phyloP scores from a whole-genome alignment of 1,284 basidiomycete genomes.

The Rhizoctonia solani region DNA sequence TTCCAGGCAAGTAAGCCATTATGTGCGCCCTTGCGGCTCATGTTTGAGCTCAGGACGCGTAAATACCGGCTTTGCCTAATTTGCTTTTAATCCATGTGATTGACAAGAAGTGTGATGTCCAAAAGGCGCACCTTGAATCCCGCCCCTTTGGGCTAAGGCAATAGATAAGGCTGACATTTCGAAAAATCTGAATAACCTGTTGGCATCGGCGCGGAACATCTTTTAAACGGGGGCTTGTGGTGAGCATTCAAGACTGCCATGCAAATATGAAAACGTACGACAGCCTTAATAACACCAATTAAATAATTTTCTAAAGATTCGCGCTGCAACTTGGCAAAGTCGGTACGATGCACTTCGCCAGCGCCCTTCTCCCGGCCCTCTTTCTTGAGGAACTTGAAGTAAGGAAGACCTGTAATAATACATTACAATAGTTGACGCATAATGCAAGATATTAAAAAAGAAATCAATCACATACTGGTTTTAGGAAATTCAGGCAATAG shows the following conservation, averaged over 20 bases:
- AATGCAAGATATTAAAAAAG: neutral
- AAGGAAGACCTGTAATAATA: constrained; percentile 67
- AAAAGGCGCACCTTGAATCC: constrained; percentile 52
- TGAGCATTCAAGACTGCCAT: constrained; percentile 27
- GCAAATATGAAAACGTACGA: constrained; percentile 58
- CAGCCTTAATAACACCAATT: constrained; percentile 83
- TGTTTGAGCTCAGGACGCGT: constrained; percentile 50
- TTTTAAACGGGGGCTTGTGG: constrained; percentile 46
- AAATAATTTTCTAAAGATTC: constrained; percentile 88
- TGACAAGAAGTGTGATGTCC: neutral
- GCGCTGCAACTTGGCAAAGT: constrained; percentile 81
- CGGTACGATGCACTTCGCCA: constrained; percentile 59
- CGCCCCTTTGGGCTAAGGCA: constrained; percentile 79
- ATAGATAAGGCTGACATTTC: constrained; percentile 92
- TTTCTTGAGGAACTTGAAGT: constrained; percentile 79
- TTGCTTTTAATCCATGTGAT: neutral
- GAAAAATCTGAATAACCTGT: constrained; percentile 91
- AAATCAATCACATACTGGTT: constrained; percentile 53
- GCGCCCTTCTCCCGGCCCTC: constrained; percentile 56
- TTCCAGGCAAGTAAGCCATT: constrained; percentile 57
- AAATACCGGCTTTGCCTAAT: constrained; percentile 89
- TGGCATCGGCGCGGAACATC: constrained; percentile 97
- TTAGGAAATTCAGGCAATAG: constrained; percentile 91
- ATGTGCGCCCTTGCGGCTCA: constrained; percentile 50
- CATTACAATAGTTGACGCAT: neutral